phyloP scores from a whole-genome alignment of 805 yeast species.

The Naumovozyma castellii region DNA sequence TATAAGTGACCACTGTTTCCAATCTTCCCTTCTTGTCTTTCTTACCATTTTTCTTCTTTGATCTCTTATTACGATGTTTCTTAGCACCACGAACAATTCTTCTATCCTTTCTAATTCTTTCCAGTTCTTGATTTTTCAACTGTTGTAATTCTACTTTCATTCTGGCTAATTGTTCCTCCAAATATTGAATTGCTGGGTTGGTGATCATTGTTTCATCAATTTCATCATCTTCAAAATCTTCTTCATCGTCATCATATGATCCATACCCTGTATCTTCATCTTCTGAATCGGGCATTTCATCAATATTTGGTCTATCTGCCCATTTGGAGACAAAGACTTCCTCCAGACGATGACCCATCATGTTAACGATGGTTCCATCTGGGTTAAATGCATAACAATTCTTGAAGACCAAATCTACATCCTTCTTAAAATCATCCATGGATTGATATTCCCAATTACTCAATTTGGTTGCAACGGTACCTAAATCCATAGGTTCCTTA shows the following conservation, averaged over 20 bases:
- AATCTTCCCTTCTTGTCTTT: conserved; percentile 25
- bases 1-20: conserved; percentile 62
- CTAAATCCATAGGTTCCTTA: conserved; percentile 90
- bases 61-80: conserved; percentile 18
- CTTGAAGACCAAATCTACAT: conserved; percentile 70
- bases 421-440: conserved; percentile 79
- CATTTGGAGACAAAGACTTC: conserved; percentile 78
- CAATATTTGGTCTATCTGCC: conserved; percentile 74
- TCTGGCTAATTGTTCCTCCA: conserved; percentile 77
- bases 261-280: conserved; percentile 33
- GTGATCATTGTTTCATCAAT: conserved; percentile 56
- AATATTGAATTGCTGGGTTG: conserved; percentile 81
- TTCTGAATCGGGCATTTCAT: conserved; percentile 38
- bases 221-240: conserved; percentile 43
- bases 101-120: conserved; percentile 56
- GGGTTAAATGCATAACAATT: conserved; percentile 93
- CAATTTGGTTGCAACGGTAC: conserved; percentile 71
- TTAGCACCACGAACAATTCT: conserved; percentile 27
- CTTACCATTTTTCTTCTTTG: conserved; percentile 16
- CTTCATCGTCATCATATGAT: conserved; percentile 17
- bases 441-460: conserved; percentile 81
- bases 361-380: conserved; percentile 90
- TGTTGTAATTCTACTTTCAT: conserved; percentile 79
- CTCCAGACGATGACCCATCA: conserved; percentile 90
- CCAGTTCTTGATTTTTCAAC: conserved; percentile 70